Evolutionary conservation across 768 basidiomycete species (phyloP).

Genomic region (Galerina marginata): DNA sequence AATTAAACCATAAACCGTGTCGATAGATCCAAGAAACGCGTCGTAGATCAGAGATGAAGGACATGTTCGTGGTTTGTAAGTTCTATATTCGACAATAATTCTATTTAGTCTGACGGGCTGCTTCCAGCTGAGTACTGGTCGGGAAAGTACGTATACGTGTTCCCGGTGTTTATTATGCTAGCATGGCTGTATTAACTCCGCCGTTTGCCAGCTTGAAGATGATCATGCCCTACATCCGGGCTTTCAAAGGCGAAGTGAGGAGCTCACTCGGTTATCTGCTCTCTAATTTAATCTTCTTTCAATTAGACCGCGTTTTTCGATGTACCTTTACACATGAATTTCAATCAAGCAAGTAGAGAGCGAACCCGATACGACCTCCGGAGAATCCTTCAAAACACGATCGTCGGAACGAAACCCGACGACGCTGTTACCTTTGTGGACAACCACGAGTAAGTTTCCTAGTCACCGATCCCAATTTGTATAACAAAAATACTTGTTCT

Average conservation of each 20-base stretch:
- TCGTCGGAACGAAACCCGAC: conserved; percentile 69
- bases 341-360: conserved; percentile 75
- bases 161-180: neutral
- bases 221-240: conserved; percentile 62
- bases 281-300: neutral
- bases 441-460: conserved; percentile 79
- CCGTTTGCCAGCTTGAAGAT: conserved; percentile 44
- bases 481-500: conserved; percentile 3
- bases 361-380: conserved; percentile 77
- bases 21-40: conserved; percentile 60
- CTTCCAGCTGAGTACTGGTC: conserved; percentile 85
- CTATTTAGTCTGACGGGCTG: conserved; percentile 2
- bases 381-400: conserved; percentile 68
- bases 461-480: neutral
- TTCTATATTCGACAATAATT: neutral
- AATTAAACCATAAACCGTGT: neutral
- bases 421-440: conserved; percentile 93
- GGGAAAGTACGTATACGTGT: conserved; percentile 51
- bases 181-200: neutral
- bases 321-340: conserved; percentile 86
- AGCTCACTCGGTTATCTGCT: neutral
- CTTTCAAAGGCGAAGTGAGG: conserved; percentile 69
- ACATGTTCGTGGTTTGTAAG: conserved; percentile 65
- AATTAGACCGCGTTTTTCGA: conserved; percentile 87
- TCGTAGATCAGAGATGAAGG: conserved; percentile 43